Evolutionary conservation across 148 eudicot species (phyloP), one percentile per base, ranked within the genome.

Genomic region (Rhododendron simsii): DNA sequence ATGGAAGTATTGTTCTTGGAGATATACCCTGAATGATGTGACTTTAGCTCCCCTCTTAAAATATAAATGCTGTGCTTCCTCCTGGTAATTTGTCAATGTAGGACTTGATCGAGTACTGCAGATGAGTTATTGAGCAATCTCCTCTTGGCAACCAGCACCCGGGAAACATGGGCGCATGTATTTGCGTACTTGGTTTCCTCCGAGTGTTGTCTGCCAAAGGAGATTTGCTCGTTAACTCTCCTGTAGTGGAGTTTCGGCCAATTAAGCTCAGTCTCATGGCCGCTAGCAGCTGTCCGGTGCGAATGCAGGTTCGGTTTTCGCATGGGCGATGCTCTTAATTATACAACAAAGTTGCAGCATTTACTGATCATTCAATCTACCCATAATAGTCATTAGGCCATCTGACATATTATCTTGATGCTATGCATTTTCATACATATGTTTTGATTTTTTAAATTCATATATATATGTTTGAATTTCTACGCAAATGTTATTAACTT

Each of bases 181-280:
- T 67, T 15, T 26, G 74, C 7, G 15, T 59, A 59, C 26, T 59
- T 45, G 6, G 14, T 47, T 78, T 78, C 35, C 37, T 50, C 47
- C 33, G 48, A 45, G 81, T 21, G 83, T 47, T 61, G 74, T 35
- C 14, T 83, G 77, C 85, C 85, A 83, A 44, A 26, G 85, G 85
- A 83, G 85, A 83, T 83, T 83, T 83, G 85, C 85, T 83, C n/a
- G 5, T 41, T 65, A 83, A 83, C 50, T 65, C 30, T 26, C 26
- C 77, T 83, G 77, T 21, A 65, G 23, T n/a, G 41, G n/a, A 45
- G 23, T 26, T 80, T 48, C 8, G 2, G 44, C 41, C 45, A 41
- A 41, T 41, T 12, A 11, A 59, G 65, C 3, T 10, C 65, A 59
- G 26, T 59, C 26, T 59, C 65, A 23, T 57, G 63, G 63, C 63